phyloP scores from a whole-genome alignment of 140 eudicot species.

The Oenanthe javanica region DNA sequence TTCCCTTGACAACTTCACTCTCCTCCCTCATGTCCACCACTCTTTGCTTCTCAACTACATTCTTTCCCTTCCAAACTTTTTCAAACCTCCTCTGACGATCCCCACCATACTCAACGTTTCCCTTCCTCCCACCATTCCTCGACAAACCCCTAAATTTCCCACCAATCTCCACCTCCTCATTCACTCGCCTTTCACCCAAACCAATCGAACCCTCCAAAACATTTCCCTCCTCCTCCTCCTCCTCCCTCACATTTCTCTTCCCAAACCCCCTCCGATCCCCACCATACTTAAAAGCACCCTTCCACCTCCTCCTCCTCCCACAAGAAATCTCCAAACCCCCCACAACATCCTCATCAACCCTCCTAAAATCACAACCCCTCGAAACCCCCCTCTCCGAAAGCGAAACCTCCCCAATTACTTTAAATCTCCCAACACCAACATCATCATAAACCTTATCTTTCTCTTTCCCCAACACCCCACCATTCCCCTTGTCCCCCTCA shows the following conservation, averaged over 20 bases:
- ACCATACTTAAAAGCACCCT: not conserved
- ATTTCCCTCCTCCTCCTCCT: too few relatives aligned
- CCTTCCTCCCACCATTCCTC: not conserved
- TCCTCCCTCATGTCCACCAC: not conserved
- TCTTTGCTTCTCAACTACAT: not conserved
- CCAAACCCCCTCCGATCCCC: not conserved
- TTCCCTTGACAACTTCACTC: not conserved
- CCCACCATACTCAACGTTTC: not conserved
- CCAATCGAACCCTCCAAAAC: not conserved
- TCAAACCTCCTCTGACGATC: not conserved
- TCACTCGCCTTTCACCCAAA: not conserved
- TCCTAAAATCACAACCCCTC: not conserved
- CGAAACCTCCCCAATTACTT: too few relatives aligned
- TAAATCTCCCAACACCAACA: too few relatives aligned
- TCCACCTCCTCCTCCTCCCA: not conserved
- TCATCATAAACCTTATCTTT: too few relatives aligned
- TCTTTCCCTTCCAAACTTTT: not conserved
- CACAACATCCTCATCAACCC: not conserved
- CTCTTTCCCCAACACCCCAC: too few relatives aligned
- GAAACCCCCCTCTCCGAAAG: too few relatives aligned
- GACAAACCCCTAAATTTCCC: not conserved
- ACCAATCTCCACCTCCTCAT: not conserved
- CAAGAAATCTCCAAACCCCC: not conserved
- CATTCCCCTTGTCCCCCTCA: too few relatives aligned
- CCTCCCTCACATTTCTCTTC: not conserved